A percentile compares a stretch with the other conserved stretches of the same genome.
phyloP scores from a whole-genome alignment of 352 stramenopile genomes.

The Elongisporangium anandrum region DNA sequence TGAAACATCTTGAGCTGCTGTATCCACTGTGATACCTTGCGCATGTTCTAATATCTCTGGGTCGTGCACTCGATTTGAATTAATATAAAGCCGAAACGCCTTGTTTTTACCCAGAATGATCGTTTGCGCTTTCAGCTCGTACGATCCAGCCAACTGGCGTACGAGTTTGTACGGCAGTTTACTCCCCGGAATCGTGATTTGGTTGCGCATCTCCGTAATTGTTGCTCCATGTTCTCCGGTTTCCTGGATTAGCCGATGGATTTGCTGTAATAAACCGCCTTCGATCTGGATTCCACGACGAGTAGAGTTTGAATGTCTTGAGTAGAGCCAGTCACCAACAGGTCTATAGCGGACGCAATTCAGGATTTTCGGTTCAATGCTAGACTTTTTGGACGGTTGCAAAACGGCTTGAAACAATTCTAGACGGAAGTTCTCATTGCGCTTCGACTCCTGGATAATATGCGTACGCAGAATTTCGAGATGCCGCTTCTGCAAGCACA shows the following conservation, averaged over 20 bases:
- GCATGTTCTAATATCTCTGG: background rate
- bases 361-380: constrained; percentile 67
- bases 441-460: constrained; percentile 67
- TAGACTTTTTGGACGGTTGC: constrained; percentile 41
- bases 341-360: constrained; percentile 76
- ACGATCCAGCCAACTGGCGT: constrained; percentile 57
- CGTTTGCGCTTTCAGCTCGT: constrained; percentile 64
- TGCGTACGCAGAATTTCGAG: constrained; percentile 56
- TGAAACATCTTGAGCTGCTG: background rate
- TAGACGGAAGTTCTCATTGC: constrained; percentile 48
- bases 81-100: constrained; percentile 63
- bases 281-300: constrained; percentile 55
- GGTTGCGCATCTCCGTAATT: constrained; percentile 71
- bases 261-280: constrained; percentile 59
- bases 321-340: constrained; percentile 1
- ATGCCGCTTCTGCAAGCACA: constrained; percentile 67
- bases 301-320: background rate
- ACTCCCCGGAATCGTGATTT: constrained; percentile 63
- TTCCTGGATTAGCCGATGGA: constrained; percentile 70
- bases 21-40: background rate
- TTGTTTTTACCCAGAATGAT: constrained; percentile 84
- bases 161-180: constrained; percentile 80
- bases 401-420: constrained; percentile 78
- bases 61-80: constrained; percentile 7
- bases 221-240: constrained; percentile 56